Conservation (phyloP, 2,329 filamentous ascomycete species). For the Xylogone sp. region DNA sequence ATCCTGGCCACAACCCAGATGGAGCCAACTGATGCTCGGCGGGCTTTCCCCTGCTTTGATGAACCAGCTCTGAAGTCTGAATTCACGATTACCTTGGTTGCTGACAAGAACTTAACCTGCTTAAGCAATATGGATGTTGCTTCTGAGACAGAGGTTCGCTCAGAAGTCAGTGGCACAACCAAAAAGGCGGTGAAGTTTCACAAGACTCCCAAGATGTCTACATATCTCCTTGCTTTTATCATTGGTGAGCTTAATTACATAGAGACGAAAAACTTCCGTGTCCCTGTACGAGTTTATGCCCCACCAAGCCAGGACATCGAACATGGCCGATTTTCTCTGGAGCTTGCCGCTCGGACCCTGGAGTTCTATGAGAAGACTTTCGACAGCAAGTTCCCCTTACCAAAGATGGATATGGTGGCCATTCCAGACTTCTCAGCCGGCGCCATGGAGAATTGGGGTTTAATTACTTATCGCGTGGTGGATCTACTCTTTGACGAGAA, state of each 20-base stretch:
- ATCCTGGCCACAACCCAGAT: constrained; percentile 91
- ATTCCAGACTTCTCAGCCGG: constrained; percentile 95
- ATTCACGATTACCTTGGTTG: constrained; percentile 87
- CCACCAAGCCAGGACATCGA: constrained; percentile 87
- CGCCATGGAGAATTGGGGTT: constrained; percentile 98
- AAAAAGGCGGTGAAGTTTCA: constrained; percentile 91
- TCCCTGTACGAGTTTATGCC: constrained; percentile 91
- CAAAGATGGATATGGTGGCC: constrained; percentile 95
- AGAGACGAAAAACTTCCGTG: constrained; percentile 85
- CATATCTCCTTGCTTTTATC: constrained; percentile 91
- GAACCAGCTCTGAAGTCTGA: constrained; percentile 91
- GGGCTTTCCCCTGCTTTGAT: constrained; percentile 95
- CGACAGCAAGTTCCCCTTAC: constrained; percentile 78
- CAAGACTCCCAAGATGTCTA: constrained; percentile 91
- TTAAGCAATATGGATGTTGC: constrained; percentile 96
- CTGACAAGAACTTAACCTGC: constrained; percentile 86
- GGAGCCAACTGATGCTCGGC: constrained; percentile 90
- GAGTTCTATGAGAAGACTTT: constrained; percentile 96
- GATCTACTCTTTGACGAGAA: constrained; percentile 85
- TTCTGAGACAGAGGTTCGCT: constrained; percentile 69
- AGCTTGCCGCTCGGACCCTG: constrained; percentile 84
- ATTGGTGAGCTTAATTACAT: constrained; percentile 92
- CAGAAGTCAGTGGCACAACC: constrained; percentile 55
- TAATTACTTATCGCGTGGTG: constrained; percentile 92
- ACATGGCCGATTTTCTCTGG: constrained; percentile 84